Evolutionary conservation across 305 asterid genomes (phyloP).

Genomic region (Fraxinus latifolia): DNA sequence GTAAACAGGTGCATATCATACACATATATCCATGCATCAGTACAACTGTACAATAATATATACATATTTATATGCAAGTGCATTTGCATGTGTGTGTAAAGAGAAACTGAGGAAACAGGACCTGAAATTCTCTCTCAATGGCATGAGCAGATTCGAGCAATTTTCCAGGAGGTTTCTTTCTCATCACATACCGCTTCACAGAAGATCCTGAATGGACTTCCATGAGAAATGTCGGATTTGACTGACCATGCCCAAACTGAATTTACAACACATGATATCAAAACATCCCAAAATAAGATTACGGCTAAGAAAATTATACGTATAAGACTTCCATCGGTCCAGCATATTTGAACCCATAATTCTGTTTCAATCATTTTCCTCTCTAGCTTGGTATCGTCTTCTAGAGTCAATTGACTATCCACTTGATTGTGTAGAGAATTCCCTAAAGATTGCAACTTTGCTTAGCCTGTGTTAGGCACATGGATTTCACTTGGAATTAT

Average conservation of each 20-base stretch:
- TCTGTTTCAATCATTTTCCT: not conserved
- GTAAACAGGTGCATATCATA: not conserved
- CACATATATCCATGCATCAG: not conserved
- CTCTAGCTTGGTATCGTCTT: not conserved
- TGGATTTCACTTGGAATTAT: not conserved
- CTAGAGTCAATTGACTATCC: not conserved
- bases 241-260: slow-evolving; percentile 98
- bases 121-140: slow-evolving; percentile 93
- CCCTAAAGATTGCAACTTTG: not conserved
- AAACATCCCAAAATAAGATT: not conserved
- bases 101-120: slow-evolving; percentile 20
- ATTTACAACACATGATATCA: slow-evolving; percentile 6
- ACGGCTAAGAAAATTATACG: not conserved
- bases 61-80: not conserved
- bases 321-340: not conserved
- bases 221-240: slow-evolving; percentile 88
- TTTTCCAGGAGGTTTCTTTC: slow-evolving; percentile 88
- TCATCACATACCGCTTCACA: slow-evolving; percentile 65
- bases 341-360: not conserved
- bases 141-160: slow-evolving; percentile 91
- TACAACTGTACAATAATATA: not conserved
- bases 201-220: slow-evolving; percentile 60
- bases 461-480: not conserved
- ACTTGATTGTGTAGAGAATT: not conserved
- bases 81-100: not conserved